Base-by-base conservation (phyloP, 257 asterid species). In the Striga asiatica region DNA sequence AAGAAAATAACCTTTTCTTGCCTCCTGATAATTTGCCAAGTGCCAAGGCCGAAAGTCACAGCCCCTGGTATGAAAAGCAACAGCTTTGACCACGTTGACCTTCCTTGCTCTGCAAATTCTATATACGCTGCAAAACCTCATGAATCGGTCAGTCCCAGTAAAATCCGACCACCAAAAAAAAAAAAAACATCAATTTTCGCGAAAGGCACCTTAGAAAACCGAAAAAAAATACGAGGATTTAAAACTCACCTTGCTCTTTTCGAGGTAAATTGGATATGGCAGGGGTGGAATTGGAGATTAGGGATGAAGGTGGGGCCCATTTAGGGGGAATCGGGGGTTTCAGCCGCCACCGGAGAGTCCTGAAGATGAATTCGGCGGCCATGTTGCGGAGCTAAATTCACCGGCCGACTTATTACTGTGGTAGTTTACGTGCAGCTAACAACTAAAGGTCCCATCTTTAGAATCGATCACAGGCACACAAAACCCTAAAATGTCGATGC, bases 11-110 rank as follows among this genome's bases (percentile, higher is more conserved):
- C 98, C 95, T 92, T 92, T 59, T 88, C 98, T 63, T 76, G 84
- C 69, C 98, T 81, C 75, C 97, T 72, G 69, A 92, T 53, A 50
- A 92, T 76, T 62, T 92, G 98, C 98, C 98, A 92, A 24, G 94
- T 71, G 59, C 98, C 98, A 39, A 88, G 95, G 65, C 98, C 97
- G 68, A 92, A 92, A 22, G 95, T 70, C 39, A 92, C 73, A 41
- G 89, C 86, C 55, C 97, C 98, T 5, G 97, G 98, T 49, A 88
- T 24, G 51, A 84, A 92, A 66, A 92, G 95, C 56, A 92, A 48
- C 62, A 92, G 63, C 67, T 88, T 92, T 54, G 98, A 81, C 97
- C 84, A 88, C 75, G 60, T 56, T 32, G 94, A 77, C 66, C 88
- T 62, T 29, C 61, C 64, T 77, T 65, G 55, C 78, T 72, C 93